phyloP scores from a whole-genome alignment of 176 grass and related monocot genomes.

The Aegilops sharonensis region DNA sequence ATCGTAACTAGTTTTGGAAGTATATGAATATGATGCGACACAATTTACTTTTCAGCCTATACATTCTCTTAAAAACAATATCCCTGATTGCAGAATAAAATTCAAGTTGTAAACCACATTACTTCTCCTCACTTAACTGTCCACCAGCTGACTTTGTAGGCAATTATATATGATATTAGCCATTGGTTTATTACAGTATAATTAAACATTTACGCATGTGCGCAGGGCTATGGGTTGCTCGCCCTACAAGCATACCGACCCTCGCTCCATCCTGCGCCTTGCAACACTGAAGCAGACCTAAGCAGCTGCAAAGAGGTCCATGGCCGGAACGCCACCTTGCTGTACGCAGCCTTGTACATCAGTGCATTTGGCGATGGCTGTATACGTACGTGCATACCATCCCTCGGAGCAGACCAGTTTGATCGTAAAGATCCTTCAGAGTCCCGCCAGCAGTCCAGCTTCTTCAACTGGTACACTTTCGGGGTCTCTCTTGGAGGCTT shows the following conservation, averaged over 20 bases:
- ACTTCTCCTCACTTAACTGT: neutral
- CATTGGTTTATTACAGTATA: neutral
- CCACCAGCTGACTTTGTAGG: neutral
- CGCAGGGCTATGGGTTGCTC: slow-evolving; percentile 57
- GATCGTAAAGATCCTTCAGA: slow-evolving; percentile 44
- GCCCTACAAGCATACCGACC: slow-evolving; percentile 52
- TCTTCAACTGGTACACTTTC: slow-evolving; percentile 63
- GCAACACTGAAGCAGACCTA: slow-evolving; percentile 19
- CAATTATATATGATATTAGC: neutral
- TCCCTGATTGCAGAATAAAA: neutral
- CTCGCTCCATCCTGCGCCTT: slow-evolving; percentile 46
- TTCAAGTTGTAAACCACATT: neutral
- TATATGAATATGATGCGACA: neutral
- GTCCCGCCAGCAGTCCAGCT: slow-evolving; percentile 39
- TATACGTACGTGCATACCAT: slow-evolving; percentile 43
- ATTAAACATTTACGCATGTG: slow-evolving; percentile 1
- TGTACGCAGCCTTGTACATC: slow-evolving; percentile 47
- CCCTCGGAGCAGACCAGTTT: slow-evolving; percentile 67
- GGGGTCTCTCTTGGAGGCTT: slow-evolving; percentile 49
- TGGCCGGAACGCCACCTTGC: slow-evolving; percentile 36
- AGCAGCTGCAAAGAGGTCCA: slow-evolving; percentile 39
- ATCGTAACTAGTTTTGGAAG: neutral
- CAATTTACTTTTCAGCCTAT: neutral
- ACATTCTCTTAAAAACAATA: neutral
- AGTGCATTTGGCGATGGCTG: slow-evolving; percentile 50